These are phyloP conservation scores for Nakazawaea anatomiae DNA, from an alignment of 805 yeast species.

Conservation along the genomic window DNA sequence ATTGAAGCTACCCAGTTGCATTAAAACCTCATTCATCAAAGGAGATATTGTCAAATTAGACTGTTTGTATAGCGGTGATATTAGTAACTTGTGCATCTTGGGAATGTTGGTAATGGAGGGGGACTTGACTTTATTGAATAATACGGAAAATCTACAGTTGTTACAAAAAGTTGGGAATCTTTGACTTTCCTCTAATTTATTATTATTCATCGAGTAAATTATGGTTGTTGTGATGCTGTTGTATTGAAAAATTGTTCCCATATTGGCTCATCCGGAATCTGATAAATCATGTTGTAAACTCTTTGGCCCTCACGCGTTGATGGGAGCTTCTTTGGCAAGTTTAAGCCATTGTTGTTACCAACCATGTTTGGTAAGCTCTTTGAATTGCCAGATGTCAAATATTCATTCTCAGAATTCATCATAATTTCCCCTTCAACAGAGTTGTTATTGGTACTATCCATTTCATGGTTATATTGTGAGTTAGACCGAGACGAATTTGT, in stretches of 20 bases:
- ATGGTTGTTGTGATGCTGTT: slow-evolving; percentile 16
- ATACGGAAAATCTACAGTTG: not conserved
- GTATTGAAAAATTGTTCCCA: slow-evolving; percentile 57
- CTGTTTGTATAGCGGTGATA: slow-evolving; percentile 10
- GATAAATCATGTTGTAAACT: slow-evolving; percentile 56
- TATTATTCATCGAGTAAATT: not conserved
- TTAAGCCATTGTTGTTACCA: not conserved
- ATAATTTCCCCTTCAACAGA: not conserved
- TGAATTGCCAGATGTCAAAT: not conserved
- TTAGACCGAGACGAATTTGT: slow-evolving; percentile 9
- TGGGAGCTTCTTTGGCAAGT: not conserved
- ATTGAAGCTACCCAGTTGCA: not conserved
- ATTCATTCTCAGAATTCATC: not conserved
- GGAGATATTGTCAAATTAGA: slow-evolving; percentile 12
- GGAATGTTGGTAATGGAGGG: not conserved
- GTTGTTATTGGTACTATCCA: not conserved
- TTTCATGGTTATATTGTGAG: not conserved
- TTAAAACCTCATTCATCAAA: not conserved
- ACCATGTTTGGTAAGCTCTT: not conserved
- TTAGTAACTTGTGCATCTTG: not conserved
- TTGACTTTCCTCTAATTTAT: not conserved
- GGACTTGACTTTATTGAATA: slow-evolving; percentile 6
- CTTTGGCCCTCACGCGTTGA: slow-evolving; percentile 43
- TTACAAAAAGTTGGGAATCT: slow-evolving; percentile 2
- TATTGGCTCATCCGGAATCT: slow-evolving; percentile 57